Percentiles rank a stretch among this genome's conserved stretches.
Evolutionary conservation across 352 stramenopile genomes (phyloP).

Genomic region (Pythium oligandrum): DNA sequence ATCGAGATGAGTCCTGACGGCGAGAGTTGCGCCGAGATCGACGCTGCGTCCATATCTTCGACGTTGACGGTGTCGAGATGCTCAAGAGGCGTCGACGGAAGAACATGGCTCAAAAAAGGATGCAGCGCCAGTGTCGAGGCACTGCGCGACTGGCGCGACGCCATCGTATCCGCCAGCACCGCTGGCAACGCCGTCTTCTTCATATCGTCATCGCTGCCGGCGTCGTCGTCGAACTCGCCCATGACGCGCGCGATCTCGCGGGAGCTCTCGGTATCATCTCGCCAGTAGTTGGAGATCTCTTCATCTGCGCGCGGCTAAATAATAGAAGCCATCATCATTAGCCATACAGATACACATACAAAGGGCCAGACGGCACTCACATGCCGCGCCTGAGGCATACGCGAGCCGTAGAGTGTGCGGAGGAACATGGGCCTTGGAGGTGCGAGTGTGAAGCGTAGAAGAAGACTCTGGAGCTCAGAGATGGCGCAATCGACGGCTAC

Average conservation of each 20-base stretch:
- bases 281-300: constrained; percentile 70
- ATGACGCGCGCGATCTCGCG: constrained; percentile 61
- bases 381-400: constrained; percentile 72
- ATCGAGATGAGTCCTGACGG: constrained; percentile 79
- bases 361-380: constrained; percentile 27
- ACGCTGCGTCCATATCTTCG: constrained; percentile 42
- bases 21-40: constrained; percentile 55
- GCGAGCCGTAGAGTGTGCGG: constrained; percentile 68
- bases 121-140: no score
- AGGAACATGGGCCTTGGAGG: constrained; percentile 48
- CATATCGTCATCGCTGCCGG: constrained; percentile 18
- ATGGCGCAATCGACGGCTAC: no score
- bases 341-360: background rate
- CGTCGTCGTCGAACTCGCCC: constrained; percentile 47
- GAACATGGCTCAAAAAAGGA: background rate
- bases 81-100: constrained; percentile 15
- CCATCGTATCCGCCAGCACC: constrained; percentile 13
- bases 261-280: constrained; percentile 66
- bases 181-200: constrained; percentile 47
- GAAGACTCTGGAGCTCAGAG: no score
- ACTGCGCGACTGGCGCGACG: background rate
- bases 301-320: constrained; percentile 59
- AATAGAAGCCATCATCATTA: constrained; percentile 1
- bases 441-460: no score
- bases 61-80: constrained; percentile 30